Conservation (phyloP, 345 rosid species). For the Pistacia vera region DNA sequence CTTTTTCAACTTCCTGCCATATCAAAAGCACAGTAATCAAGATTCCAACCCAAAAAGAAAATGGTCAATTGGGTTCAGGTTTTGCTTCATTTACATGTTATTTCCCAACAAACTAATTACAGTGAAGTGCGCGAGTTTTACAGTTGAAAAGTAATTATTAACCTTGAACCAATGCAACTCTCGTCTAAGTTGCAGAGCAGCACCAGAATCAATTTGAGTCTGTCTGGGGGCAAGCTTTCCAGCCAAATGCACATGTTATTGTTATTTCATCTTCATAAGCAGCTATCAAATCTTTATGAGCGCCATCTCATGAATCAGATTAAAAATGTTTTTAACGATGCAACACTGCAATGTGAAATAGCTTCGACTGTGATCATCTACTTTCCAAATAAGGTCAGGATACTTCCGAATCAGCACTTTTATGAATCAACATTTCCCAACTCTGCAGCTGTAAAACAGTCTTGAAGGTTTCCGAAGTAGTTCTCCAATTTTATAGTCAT, state of each 20-base stretch:
- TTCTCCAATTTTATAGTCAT: constrained; percentile 27
- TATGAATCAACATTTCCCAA: constrained; percentile 37
- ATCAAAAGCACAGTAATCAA: neutral
- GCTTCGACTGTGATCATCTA: constrained; percentile 25
- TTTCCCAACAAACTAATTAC: neutral
- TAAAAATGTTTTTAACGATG: constrained; percentile 34
- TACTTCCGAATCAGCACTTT: constrained; percentile 14
- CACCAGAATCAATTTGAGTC: constrained; percentile 36
- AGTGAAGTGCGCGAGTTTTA: neutral
- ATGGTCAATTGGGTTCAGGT: no score
- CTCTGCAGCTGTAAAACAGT: constrained; percentile 40
- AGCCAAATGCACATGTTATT: constrained; percentile 37
- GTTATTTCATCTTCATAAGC: constrained; percentile 25
- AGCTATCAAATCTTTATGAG: constrained; percentile 27
- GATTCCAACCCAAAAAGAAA: constrained; percentile 23
- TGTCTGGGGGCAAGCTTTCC: constrained; percentile 25
- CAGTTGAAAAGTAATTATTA: neutral
- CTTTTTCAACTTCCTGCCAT: constrained; percentile 32
- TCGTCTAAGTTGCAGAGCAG: constrained; percentile 41
- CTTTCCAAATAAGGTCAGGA: constrained; percentile 36
- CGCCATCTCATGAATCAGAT: constrained; percentile 28
- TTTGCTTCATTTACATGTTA: no score
- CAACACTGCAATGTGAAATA: constrained; percentile 32
- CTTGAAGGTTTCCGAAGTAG: constrained; percentile 24
- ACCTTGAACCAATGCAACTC: constrained; percentile 49